phyloP scores from a whole-genome alignment of 2,329 filamentous ascomycete species.

The Clathrospora elynae region DNA sequence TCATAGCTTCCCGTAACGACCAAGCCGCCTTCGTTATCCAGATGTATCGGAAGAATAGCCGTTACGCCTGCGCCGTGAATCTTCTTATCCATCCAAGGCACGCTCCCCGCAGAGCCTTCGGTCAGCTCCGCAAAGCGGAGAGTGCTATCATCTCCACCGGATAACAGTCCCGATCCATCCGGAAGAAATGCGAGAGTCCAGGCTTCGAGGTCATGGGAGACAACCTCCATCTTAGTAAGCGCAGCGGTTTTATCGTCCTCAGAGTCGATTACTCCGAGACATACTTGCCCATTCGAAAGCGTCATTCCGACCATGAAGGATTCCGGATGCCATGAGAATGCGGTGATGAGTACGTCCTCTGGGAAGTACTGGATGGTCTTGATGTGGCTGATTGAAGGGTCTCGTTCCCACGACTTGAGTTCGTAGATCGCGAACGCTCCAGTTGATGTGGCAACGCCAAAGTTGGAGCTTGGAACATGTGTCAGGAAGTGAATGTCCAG shows the following conservation, averaged over 20 bases:
- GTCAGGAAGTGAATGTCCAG: slow-evolving; percentile 81
- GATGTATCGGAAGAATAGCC: slow-evolving; percentile 74
- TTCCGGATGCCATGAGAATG: slow-evolving; percentile 73
- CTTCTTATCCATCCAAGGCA: slow-evolving; percentile 57
- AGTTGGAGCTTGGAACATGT: slow-evolving; percentile 54
- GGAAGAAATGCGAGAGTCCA: slow-evolving; percentile 71
- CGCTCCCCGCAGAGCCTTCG: slow-evolving; percentile 16
- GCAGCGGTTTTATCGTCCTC: slow-evolving; percentile 35
- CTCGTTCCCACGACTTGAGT: slow-evolving; percentile 41
- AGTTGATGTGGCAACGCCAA: slow-evolving; percentile 80
- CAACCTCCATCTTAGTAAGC: slow-evolving; percentile 28
- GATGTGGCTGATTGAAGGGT: slow-evolving; percentile 33
- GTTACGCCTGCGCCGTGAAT: slow-evolving; percentile 85
- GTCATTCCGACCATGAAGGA: slow-evolving; percentile 67
- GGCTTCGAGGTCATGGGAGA: slow-evolving; percentile 65
- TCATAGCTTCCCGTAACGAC: slow-evolving; percentile 92
- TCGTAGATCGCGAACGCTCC: slow-evolving; percentile 70
- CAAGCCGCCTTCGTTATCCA: slow-evolving; percentile 54
- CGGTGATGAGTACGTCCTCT: slow-evolving; percentile 68
- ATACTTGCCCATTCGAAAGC: slow-evolving; percentile 69
- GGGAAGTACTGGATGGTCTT: slow-evolving; percentile 58
- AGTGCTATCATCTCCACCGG: slow-evolving; percentile 77
- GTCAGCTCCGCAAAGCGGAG: slow-evolving; percentile 50
- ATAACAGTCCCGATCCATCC: slow-evolving; percentile 59
- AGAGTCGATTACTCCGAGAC: slow-evolving; percentile 35